A percentile compares a stretch with the other conserved stretches of the same genome.
Evolutionary conservation across 495 filamentous ascomycete genomes (phyloP).

Genomic region (Penicillium soppii): DNA sequence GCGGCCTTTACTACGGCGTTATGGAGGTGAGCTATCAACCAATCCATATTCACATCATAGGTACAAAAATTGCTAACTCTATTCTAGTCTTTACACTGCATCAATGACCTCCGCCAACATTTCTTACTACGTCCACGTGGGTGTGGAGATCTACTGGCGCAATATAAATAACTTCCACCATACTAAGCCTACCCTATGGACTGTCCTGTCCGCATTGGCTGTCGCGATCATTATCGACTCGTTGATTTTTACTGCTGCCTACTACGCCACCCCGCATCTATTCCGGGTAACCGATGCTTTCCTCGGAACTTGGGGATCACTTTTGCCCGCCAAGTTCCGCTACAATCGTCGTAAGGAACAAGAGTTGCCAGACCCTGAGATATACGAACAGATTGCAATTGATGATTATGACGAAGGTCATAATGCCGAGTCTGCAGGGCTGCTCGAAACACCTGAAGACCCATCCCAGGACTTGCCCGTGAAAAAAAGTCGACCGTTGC

Average conservation of each 20-base stretch:
- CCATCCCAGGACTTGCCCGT: neutral
- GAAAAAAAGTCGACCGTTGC: neutral
- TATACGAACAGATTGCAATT: slow-evolving; percentile 15
- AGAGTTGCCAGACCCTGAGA: neutral
- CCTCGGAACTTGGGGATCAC: slow-evolving; percentile 7
- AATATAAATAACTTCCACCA: neutral
- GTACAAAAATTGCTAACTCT: neutral
- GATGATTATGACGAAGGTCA: slow-evolving; percentile 12
- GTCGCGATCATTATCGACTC: slow-evolving; percentile 3
- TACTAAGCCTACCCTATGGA: neutral
- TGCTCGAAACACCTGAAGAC: slow-evolving; percentile 1
- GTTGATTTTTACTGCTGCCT: slow-evolving; percentile 5
- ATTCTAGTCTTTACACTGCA: slow-evolving; percentile 3
- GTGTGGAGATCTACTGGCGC: slow-evolving; percentile 18
- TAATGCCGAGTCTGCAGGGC: slow-evolving; percentile 8
- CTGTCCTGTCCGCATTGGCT: slow-evolving; percentile 5
- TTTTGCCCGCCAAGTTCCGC: slow-evolving; percentile 1
- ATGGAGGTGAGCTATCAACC: slow-evolving; percentile 8
- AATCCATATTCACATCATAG: neutral
- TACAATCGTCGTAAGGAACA: slow-evolving; percentile 1
- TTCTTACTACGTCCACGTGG: slow-evolving; percentile 12
- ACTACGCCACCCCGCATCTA: slow-evolving; percentile 13
- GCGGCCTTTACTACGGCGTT: slow-evolving; percentile 6
- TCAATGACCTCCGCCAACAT: slow-evolving; percentile 12
- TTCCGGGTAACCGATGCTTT: slow-evolving; percentile 5